These are phyloP conservation scores for Melaleuca alternifolia DNA, from an alignment of 345 rosid genomes.

Conservation along the genomic window DNA sequence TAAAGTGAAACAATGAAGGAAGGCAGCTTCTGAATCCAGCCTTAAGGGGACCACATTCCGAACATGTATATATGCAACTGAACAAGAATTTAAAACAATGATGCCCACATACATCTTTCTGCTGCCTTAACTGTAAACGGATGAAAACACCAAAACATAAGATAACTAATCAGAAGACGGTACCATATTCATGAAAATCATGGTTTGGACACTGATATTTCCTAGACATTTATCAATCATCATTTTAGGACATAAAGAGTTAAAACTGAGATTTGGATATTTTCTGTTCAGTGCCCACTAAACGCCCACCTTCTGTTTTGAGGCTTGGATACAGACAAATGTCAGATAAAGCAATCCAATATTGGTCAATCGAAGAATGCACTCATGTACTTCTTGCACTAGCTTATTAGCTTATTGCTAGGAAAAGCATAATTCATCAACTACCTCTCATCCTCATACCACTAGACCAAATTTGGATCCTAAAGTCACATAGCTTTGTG, in stretches of 20 bases:
- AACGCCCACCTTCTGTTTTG: background rate
- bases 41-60: slow-evolving; percentile 64
- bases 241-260: background rate
- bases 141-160: background rate
- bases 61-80: slow-evolving; percentile 63
- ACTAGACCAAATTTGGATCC: background rate
- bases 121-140: slow-evolving; percentile 68
- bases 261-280: background rate
- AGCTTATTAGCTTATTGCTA: background rate
- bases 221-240: background rate
- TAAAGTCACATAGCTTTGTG: background rate
- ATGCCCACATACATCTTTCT: slow-evolving; percentile 53
- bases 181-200: background rate
- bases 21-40: slow-evolving; percentile 69
- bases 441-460: background rate
- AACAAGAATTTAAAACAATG: slow-evolving; percentile 77
- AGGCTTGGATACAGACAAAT: background rate
- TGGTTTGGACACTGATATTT: background rate
- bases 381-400: background rate
- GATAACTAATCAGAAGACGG: background rate
- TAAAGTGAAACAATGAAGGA: background rate
- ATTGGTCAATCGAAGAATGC: background rate
- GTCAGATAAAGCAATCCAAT: background rate
- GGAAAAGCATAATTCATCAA: background rate
- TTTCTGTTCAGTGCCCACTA: background rate